Evolutionary conservation across 371 early-diverging fungal genomes (phyloP), one percentile per base, ranked within the genome.

Genomic region (Parasitella parasitica): DNA sequence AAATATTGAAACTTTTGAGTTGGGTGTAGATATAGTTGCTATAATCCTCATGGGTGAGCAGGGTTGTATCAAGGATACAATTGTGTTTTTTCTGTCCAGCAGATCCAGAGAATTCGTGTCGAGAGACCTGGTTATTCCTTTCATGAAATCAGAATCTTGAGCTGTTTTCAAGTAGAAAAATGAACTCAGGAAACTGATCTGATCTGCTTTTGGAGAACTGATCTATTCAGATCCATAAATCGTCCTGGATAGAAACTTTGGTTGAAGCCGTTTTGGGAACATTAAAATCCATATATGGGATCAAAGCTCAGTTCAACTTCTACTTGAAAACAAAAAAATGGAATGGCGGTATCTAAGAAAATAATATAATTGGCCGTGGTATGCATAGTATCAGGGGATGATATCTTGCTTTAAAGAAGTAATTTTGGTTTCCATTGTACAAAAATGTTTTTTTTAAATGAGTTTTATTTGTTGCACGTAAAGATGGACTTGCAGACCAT

Each of bases 41-140:
- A 60, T 60, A 60, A 60, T 52, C 52, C 60, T 60, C 60, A 60
- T 60, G 60, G 54, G 50, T 51, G 39, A 52, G 52, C 39, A 59
- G 50, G 52, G 41, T 38, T 60, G 43, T 53, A 60, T 53, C 60
- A 60, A 60, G 53, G 39, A 51, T 60, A 53, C 18, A 53, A 52
- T 52, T 53, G 60, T 58, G 15, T 48, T 58, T 58, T 49, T 58
- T 36, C 49, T 50, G 59, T 41, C 39, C 43, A 43, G 43, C 43
- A 43, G 11, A 43, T 60, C 39, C n/a, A 60, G 41, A 59, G 59
- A 59, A 43, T 43, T 43, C 20, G 43, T 59, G 59, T 50, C 51
- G 60, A 41, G 61, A 46, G 46, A 54, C 43, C 51, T 59, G 50
- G 8, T 50, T 59, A 36, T 59, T 59, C 59, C 50, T 50, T 37